phyloP scores from a whole-genome alignment of 495 filamentous ascomycete genomes.

The Penicillium coffeae region DNA sequence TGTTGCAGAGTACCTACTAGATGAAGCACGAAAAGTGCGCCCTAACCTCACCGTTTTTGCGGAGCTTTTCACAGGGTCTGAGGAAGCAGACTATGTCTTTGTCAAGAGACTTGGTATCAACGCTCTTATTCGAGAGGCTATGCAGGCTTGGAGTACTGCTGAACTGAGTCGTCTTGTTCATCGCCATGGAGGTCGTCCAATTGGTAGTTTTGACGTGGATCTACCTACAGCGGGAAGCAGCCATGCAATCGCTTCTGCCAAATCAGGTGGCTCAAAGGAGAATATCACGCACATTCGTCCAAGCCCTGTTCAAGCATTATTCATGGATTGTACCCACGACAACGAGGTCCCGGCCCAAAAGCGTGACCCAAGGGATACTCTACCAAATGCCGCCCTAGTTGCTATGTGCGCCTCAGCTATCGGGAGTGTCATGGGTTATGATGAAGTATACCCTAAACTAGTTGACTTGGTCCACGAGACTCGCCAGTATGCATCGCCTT shows the following conservation, averaged over 20 bases:
- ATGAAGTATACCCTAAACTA: conserved; percentile 90
- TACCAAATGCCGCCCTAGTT: conserved; percentile 93
- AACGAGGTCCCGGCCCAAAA: conserved; percentile 97
- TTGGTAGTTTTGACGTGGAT: conserved; percentile 93
- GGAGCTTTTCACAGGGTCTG: conserved; percentile 93
- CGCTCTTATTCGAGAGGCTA: conserved; percentile 89
- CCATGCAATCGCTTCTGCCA: conserved; percentile 36
- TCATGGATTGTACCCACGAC: conserved; percentile 99
- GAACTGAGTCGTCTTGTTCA: conserved; percentile 92
- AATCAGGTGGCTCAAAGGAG: conserved; percentile 46
- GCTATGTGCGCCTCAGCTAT: conserved; percentile 91
- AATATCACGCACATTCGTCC: conserved; percentile 70
- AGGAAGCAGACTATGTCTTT: conserved; percentile 93
- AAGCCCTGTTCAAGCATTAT: conserved; percentile 84
- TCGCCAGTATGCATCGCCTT: conserved; percentile 71
- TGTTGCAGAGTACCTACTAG: conserved; percentile 90
- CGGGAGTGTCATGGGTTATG: conserved; percentile 98
- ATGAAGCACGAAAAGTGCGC: conserved; percentile 82
- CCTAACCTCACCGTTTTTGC: conserved; percentile 90
- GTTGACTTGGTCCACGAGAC: conserved; percentile 89
- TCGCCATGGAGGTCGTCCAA: conserved; percentile 87
- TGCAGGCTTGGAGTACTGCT: conserved; percentile 95
- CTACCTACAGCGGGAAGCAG: conserved; percentile 39
- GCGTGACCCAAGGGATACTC: conserved; percentile 86
- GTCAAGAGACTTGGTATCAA: conserved; percentile 88